Base-by-base conservation (phyloP, 345 rosid genomes). In the Pistacia integerrima region DNA sequence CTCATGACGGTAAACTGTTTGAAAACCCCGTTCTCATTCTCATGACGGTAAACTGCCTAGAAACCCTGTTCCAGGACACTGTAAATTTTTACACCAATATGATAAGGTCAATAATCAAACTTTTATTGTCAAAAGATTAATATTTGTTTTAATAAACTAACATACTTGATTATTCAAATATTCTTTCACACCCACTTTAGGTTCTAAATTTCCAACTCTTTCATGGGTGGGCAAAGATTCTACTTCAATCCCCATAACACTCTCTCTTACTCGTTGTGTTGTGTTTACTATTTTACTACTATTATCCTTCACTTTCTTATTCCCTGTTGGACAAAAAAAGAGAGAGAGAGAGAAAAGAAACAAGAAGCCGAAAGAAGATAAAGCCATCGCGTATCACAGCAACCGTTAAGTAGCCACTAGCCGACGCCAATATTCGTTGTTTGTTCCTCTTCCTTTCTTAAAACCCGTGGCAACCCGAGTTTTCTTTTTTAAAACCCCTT, bases 341-440 rank as follows among this genome's bases (percentile, higher is more conserved):
- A 22, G 25, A 0, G 25, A 28, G 20, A 18, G 8, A 12, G 16
- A 35, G 25, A 11, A 65, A 68, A 10, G 64, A 44, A 73, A 72
- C 41, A 54, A 61, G 4, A 35, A 54, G 63, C 77, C 63, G 75
- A 62, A 20, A 35, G 63, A 52, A 20, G 49, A 61, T 36, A 64
- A 78, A 5, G 77, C 85, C 80, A 86, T 80, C 84, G 57, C 72
- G 79, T 81, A 64, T 79, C 81, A 75, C 77, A 69, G 78, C 68
- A 74, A 85, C 91, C 88, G 86, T 84, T 84, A 77, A 73, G 80
- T 77, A 86, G 81, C 84, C 89, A 73, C 78, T 77, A 86, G 81
- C 84, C 89, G 80, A 90, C 89, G 90, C 90, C 89, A 85, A 85
- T 84, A 88, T 90, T 85, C 82, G 72, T 57, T 65, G 49, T 46